Evolutionary conservation across 1,139 yeast species (phyloP).

Genomic region (Groenewaldozyma sp.): DNA sequence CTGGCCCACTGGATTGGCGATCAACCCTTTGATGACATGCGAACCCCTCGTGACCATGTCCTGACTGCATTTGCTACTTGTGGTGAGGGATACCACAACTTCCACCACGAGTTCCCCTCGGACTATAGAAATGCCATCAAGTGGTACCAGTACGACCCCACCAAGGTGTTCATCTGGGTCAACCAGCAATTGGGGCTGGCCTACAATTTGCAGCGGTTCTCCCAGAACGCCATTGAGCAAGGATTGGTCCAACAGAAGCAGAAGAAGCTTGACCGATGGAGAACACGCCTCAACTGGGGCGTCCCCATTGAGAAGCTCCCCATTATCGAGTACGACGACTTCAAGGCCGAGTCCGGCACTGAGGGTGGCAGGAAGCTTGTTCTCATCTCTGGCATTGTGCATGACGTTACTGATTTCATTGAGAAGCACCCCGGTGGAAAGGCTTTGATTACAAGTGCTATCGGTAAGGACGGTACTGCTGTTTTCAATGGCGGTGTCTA

Average conservation of each 20-base stretch:
- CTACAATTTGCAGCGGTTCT: constrained; percentile 82
- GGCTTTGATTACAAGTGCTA: constrained; percentile 73
- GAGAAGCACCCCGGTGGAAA: constrained; percentile 98
- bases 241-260: constrained; percentile 94
- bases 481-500: constrained; percentile 98
- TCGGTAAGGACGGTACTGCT: constrained; percentile 94
- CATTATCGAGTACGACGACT: constrained; percentile 81
- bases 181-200: constrained; percentile 77
- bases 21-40: constrained; percentile 95
- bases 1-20: constrained; percentile 97
- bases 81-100: constrained; percentile 98
- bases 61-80: constrained; percentile 91
- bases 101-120: constrained; percentile 98
- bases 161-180: constrained; percentile 67
- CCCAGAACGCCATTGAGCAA: constrained; percentile 93
- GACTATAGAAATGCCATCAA: constrained; percentile 96
- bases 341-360: constrained; percentile 37
- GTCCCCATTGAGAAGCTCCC: constrained; percentile 75
- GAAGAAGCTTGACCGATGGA: constrained; percentile 82
- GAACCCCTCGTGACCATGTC: constrained; percentile 95
- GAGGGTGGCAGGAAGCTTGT: constrained; percentile 43
- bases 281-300: constrained; percentile 85
- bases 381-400: constrained; percentile 88
- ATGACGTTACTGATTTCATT: constrained; percentile 76
- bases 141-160: constrained; percentile 99